A percentile compares a stretch with the other conserved stretches of the same genome.
phyloP scores from a whole-genome alignment of 495 filamentous ascomycete species.

The Daldinia vernicosa region DNA sequence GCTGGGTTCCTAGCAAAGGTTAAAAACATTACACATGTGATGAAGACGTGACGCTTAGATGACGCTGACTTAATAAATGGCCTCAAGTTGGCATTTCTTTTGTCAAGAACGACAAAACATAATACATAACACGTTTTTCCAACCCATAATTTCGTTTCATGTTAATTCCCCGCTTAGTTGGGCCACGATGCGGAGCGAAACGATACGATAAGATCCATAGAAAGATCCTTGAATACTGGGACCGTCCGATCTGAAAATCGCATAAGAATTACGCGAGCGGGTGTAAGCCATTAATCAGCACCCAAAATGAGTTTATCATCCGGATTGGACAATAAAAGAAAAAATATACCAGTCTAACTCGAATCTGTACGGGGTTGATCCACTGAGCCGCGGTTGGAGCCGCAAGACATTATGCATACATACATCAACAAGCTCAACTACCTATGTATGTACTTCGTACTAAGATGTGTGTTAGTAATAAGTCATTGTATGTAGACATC shows the following conservation, averaged over 20 bases:
- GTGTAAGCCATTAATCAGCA: constrained; percentile 40
- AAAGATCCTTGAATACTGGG: constrained; percentile 9
- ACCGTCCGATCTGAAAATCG: constrained; percentile 6
- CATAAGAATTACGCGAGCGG: constrained; percentile 38
- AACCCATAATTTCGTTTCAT: not conserved
- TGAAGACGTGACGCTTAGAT: constrained; percentile 12
- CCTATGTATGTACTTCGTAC: not conserved
- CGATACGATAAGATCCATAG: constrained; percentile 12
- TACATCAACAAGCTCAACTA: not conserved
- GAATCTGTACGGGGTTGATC: constrained; percentile 6
- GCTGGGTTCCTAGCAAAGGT: not conserved
- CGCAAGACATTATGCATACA: not conserved
- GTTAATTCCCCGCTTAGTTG: constrained; percentile 8
- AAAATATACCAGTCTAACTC: not conserved
- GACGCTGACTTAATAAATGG: constrained; percentile 18
- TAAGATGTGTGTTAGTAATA: not conserved
- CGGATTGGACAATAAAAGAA: constrained; percentile 14
- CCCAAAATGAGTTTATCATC: constrained; percentile 13
- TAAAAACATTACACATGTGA: not conserved
- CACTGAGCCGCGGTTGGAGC: constrained; percentile 3
- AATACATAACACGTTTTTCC: not conserved
- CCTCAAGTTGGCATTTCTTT: constrained; percentile 17
- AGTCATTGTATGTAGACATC: not conserved
- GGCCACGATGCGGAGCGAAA: not conserved
- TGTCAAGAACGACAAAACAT: constrained; percentile 31